phyloP scores from a whole-genome alignment of 2,329 filamentous ascomycete genomes.

The Sordariomycetes sp. region DNA sequence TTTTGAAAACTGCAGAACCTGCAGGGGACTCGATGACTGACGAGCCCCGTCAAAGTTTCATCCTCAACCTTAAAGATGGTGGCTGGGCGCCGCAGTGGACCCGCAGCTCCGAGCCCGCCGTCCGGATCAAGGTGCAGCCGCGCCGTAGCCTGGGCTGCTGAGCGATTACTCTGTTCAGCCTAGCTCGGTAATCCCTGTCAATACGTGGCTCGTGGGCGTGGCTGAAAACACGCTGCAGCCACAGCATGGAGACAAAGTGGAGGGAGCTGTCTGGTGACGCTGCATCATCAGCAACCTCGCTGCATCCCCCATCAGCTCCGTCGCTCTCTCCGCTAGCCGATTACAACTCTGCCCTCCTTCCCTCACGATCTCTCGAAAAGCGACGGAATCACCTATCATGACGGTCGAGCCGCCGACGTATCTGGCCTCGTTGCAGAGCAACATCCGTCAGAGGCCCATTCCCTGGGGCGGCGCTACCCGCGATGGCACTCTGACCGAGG shows the following conservation, averaged over 20 bases:
- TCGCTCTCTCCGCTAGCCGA: neutral
- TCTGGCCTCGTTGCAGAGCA: conserved; percentile 79
- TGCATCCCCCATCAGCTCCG: conserved; percentile 1
- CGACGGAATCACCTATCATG: conserved; percentile 44
- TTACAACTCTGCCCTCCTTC: neutral
- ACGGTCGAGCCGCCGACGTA: conserved; percentile 89
- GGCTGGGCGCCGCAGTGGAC: too few relatives aligned
- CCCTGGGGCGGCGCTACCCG: conserved; percentile 96
- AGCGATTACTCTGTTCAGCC: too few relatives aligned
- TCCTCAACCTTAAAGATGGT: too few relatives aligned
- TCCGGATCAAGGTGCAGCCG: too few relatives aligned
- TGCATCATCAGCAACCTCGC: conserved; percentile 4
- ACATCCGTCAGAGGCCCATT: conserved; percentile 91
- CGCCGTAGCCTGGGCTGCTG: too few relatives aligned
- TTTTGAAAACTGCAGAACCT: too few relatives aligned
- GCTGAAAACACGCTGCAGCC: neutral
- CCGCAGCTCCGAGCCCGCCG: too few relatives aligned
- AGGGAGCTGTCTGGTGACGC: conserved; percentile 4
- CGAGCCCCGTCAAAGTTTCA: too few relatives aligned
- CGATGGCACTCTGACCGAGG: conserved; percentile 86
- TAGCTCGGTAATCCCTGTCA: too few relatives aligned
- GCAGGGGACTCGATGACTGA: too few relatives aligned
- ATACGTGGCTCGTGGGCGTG: neutral
- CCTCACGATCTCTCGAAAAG: conserved; percentile 9
- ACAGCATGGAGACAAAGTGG: neutral